Conservation (phyloP, 768 basidiomycete genomes). For the Gymnopilus junonius region DNA sequence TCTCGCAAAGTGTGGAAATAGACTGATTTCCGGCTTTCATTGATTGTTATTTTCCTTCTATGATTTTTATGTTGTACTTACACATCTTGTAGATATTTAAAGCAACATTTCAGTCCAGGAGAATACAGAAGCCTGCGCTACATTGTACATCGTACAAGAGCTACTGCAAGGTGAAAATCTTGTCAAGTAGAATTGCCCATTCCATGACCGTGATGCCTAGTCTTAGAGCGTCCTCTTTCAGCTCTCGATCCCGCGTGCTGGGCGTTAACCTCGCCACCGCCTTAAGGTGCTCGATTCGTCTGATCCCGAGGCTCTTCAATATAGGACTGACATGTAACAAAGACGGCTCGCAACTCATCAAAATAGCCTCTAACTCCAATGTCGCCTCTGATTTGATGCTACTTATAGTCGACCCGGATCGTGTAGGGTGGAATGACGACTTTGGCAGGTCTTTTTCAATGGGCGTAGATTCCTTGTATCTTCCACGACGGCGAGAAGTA, state of each 20-base stretch:
- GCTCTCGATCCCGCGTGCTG: constrained; percentile 68
- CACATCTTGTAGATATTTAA: no score
- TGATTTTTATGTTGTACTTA: background rate
- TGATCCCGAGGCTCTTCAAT: constrained; percentile 61
- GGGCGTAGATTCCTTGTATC: constrained; percentile 28
- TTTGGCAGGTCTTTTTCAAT: constrained; percentile 30
- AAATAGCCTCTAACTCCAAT: constrained; percentile 53
- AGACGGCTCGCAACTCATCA: constrained; percentile 67
- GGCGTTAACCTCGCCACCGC: constrained; percentile 66
- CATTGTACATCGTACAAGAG: background rate
- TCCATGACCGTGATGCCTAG: constrained; percentile 74
- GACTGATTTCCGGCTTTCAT: background rate
- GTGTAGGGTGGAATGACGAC: constrained; percentile 41
- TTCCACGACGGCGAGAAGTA: constrained; percentile 10
- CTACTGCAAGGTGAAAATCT: constrained; percentile 40
- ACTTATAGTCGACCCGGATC: constrained; percentile 46
- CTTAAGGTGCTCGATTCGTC: constrained; percentile 60
- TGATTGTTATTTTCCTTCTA: background rate
- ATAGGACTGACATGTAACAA: constrained; percentile 64
- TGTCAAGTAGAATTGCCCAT: constrained; percentile 80
- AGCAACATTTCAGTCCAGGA: background rate
- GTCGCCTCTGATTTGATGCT: constrained; percentile 41
- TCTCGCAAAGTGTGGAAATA: background rate
- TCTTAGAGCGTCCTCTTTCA: constrained; percentile 71
- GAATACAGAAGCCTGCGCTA: no score